Conservation (phyloP, 495 filamentous ascomycete genomes). For the Venustampulla echinocandica region DNA sequence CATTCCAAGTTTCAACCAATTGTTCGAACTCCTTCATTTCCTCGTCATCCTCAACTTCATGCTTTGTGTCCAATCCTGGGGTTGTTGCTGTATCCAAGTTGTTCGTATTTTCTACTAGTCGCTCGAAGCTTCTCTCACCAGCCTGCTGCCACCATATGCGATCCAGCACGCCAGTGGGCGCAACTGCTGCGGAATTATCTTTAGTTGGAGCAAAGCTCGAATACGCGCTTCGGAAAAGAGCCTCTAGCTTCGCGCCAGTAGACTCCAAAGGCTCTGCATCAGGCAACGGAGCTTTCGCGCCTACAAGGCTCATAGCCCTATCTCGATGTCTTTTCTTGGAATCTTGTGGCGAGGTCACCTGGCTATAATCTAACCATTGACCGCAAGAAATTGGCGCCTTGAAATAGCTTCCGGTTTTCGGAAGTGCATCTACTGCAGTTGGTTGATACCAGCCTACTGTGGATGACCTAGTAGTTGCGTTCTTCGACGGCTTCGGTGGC, state of each 20-base stretch:
- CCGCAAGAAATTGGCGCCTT: conserved; percentile 50
- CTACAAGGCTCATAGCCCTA: conserved; percentile 59
- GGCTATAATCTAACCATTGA: conserved; percentile 61
- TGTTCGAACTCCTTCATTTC: conserved; percentile 27
- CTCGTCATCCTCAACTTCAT: conserved; percentile 34
- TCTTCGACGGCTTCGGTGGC: conserved; percentile 61
- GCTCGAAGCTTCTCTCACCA: conserved; percentile 52
- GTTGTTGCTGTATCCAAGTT: conserved; percentile 23
- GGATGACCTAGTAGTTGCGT: conserved; percentile 48
- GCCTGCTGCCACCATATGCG: conserved; percentile 81
- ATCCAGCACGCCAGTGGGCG: conserved; percentile 61
- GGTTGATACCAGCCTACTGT: conserved; percentile 56
- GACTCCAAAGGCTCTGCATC: conserved; percentile 38
- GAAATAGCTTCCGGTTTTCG: conserved; percentile 41
- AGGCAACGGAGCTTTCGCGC: conserved; percentile 41
- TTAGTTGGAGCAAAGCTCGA: conserved; percentile 80
- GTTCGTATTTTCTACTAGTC: conserved; percentile 36
- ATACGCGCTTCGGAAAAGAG: conserved; percentile 72
- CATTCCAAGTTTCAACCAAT: conserved; percentile 12
- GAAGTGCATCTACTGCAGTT: conserved; percentile 24
- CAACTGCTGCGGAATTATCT: conserved; percentile 68
- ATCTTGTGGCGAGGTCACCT: conserved; percentile 47
- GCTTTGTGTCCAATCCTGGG: conserved; percentile 28
- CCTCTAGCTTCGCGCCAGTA: conserved; percentile 56
- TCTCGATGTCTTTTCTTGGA: conserved; percentile 62